Base-by-base conservation (phyloP, 2,329 filamentous ascomycete genomes). In the Diaporthe ampelina region DNA sequence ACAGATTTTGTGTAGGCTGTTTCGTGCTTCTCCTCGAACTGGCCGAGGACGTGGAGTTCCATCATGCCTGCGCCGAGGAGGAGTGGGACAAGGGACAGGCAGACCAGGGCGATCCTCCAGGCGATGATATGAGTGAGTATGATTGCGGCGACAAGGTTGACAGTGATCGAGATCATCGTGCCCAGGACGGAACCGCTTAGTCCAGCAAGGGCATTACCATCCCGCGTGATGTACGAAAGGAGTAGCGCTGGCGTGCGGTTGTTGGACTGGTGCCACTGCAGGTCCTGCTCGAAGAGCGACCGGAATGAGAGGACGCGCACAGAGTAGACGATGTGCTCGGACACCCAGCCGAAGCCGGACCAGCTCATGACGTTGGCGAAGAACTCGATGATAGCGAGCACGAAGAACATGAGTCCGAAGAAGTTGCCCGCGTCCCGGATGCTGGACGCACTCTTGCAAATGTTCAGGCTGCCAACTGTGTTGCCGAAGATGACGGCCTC, bases 101-200 rank as follows among this genome's bases (percentile, higher is more conserved):
- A 92, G 4, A 95, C 93, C 19, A 95, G 83, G 0, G 93, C 93
- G 75, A 95, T 94, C 79, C 91, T 93, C 94, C 93, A 95, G 3
- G 92, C 92, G 61, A 95, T 86, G 58, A 94, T 90, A 76, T 94
- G 92, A 0, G 92, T 91, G 13, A 95, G 80, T 40, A 93, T 89
- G 72, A 94, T 91, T 1, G 91, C 92, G 0, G 89, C 90, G 21
- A 94, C 76, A 37, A 94, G 90, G 80, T 93, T 94, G 76, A 94
- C 88, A 4, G 88, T 77, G 29, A 94, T 92, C 0, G 92, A 91
- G 73, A 94, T 90, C 26, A 94, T 83, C 0, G 91, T 93, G 8
- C 93, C 92, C 72, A 94, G 86, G 52, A 94, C 92, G 7, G 91
- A 92, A 13, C 93, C 93, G 72, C 90, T 93, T 76, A 95, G 87